Conservation (phyloP, 352 stramenopile species). For the Pythium plurisporium region DNA sequence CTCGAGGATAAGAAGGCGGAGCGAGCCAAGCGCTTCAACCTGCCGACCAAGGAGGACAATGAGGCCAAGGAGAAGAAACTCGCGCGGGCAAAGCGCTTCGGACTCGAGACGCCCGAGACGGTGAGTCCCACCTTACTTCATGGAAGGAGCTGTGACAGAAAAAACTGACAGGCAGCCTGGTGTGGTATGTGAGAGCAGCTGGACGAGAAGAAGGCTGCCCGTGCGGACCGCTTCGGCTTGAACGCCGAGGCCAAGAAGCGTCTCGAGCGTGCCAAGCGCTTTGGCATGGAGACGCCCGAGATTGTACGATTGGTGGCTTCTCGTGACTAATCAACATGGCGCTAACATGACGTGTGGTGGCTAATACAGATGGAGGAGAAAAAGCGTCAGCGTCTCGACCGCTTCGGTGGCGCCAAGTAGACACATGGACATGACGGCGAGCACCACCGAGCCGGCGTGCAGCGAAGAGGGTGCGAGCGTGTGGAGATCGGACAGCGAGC, state of each 20-base stretch:
- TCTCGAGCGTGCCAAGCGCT: slow-evolving; percentile 80
- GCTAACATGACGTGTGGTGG: slow-evolving; percentile 28
- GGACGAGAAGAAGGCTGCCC: slow-evolving; percentile 76
- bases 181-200: slow-evolving; percentile 40
- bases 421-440: no score
- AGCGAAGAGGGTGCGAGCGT: no score
- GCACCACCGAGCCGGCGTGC: no score
- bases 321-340: background rate
- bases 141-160: background rate
- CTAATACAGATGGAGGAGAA: slow-evolving; percentile 51
- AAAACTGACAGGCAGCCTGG: background rate
- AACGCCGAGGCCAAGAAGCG: slow-evolving; percentile 78
- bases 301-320: slow-evolving; percentile 33
- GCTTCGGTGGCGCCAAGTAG: slow-evolving; percentile 38
- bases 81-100: slow-evolving; percentile 72
- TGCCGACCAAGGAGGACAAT: slow-evolving; percentile 29
- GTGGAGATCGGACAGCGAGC: background rate
- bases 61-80: slow-evolving; percentile 66
- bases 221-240: slow-evolving; percentile 76
- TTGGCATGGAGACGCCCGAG: slow-evolving; percentile 76
- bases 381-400: slow-evolving; percentile 66
- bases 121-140: slow-evolving; percentile 26
- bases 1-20: slow-evolving; percentile 79
- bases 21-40: slow-evolving; percentile 77
- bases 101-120: slow-evolving; percentile 71